Base-by-base conservation (phyloP, 2,329 filamentous ascomycete species). In the Rachicladosporium sp. region DNA sequence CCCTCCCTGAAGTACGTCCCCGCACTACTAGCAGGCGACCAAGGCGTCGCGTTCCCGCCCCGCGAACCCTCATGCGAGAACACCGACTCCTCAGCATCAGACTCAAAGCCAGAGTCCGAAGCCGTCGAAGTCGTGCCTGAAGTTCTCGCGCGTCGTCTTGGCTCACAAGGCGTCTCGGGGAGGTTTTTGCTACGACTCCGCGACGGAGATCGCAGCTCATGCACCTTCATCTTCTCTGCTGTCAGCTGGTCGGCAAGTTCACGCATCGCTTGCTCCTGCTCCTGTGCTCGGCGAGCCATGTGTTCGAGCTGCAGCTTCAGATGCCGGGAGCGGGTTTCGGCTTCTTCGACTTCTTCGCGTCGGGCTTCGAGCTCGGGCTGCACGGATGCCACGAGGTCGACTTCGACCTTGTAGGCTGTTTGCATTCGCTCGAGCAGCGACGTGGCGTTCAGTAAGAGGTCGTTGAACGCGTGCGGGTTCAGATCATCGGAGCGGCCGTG, bases 271-370 rank as follows among this genome's bases (percentile, higher is more conserved):
- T 66, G 65, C 43, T 76, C 71, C 51, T 76, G 73, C 49, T 76
- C 69, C 10, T 64, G 57, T 2, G 70, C 68, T 44, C 68, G 67
- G 27, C 65, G 65, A 4, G 72, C 71, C 66, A 78, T 72, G 29
- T 71, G 71, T 52, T 77, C 70, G 12, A 80, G 61, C 54, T 79
- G 76, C 46, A 70, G 63, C 57, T 77, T 78, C 38, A 78, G 58
- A 48, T 76, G 70, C 30, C 67, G 62, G 10, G 71, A 66, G 6
- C 74, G 65, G 31, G 71, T 75, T 29, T 74, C 66, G 10, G 73
- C 68, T 48, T 78, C 75, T 44, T 76, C 73, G 0, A 75, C 63
- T 53, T 79, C 76, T 46, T 78, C 75, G n/a, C 66, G 63, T 47
- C 73, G 70, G 7, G 70, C 69, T 37, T 67, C 69, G 43, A 74